Evolutionary conservation across 345 rosid species (phyloP), one percentile per base, ranked within the genome.

Genomic region (Durio zibethinus): DNA sequence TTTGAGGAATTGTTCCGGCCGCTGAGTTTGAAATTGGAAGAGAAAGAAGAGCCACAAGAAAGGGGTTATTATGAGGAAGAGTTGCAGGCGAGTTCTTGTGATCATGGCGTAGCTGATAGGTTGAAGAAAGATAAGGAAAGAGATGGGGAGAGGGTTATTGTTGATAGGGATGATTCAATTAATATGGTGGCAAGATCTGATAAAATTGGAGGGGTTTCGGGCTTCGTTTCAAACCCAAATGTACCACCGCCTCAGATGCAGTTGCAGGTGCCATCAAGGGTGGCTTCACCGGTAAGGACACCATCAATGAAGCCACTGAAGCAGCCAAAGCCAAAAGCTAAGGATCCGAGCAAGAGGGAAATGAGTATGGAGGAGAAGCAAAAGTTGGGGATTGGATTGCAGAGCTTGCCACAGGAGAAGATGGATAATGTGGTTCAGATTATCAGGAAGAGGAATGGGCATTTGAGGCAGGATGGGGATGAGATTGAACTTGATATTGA

Each of bases 401-500:
- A 91, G 87, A 90, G 86, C 43, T 63, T 93, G 84, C 97, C 97
- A 2, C 89, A 84, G 7, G 97, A 93, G 89, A 93, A 93, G 79
- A 91, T 91, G 87, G 96, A 89, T 54, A 91, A 91, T 72, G 89
- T 93, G 57, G 87, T 93, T 79, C 91, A 86, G 80, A 93, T 93
- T n/a, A 87, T 93, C 10, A 87, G 77, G 84, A 93, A 88, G 87
- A 88, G 96, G 78, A 89, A 91, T 47, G 87, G 87, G 68, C 82
- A 88, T 84, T 69, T 91, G 47, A 82, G 88, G 77, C 97, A 91
- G 80, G 96, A 93, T 0, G 97, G 94, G 2, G 94, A 92, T 72
- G 97, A 92, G 83, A 92, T 92, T 21, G 97, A 92, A 82, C 84
- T 91, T 4, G 97, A 92, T 60, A 92, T 92, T 1, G 96, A 91